Percentiles rank a stretch among this genome's conserved stretches.
phyloP scores from a whole-genome alignment of 2,329 filamentous ascomycete species.

The Fusarium sp. region DNA sequence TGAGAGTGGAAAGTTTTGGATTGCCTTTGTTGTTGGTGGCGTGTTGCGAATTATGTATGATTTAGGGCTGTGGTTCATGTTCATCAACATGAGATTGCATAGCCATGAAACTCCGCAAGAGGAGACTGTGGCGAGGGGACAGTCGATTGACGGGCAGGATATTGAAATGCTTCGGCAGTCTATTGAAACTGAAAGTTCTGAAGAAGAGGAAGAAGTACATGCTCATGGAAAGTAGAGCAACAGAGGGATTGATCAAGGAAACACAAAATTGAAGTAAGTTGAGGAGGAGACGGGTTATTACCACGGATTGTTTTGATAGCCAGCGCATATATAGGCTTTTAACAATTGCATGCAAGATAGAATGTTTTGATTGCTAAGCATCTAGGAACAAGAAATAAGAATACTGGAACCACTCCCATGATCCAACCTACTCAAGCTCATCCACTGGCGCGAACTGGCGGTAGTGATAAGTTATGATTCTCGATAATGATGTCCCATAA shows the following conservation, averaged over 20 bases:
- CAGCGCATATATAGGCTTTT: no score
- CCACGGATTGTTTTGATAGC: no score
- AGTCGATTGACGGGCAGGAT: constrained; percentile 31
- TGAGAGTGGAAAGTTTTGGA: constrained; percentile 65
- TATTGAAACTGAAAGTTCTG: not conserved
- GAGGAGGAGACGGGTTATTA: no score
- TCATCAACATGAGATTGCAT: constrained; percentile 67
- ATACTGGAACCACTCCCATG: not conserved
- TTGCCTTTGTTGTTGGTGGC: constrained; percentile 70
- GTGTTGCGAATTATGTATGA: constrained; percentile 66
- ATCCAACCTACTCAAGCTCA: not conserved
- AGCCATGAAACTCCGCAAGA: constrained; percentile 52
- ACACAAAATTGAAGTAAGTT: not conserved
- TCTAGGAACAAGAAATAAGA: not conserved
- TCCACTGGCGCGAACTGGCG: not conserved
- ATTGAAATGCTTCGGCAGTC: constrained; percentile 17
- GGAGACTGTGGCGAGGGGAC: not conserved
- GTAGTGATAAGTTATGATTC: not conserved
- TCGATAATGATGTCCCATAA: not conserved
- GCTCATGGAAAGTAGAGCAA: not conserved
- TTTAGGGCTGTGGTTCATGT: constrained; percentile 68
- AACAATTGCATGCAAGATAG: not conserved
- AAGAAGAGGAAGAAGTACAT: constrained; percentile 2
- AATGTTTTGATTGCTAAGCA: not conserved
- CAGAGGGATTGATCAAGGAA: rapidly evolving